Conservation (phyloP, 345 rosid genomes). For the Bruguiera parviflora region DNA sequence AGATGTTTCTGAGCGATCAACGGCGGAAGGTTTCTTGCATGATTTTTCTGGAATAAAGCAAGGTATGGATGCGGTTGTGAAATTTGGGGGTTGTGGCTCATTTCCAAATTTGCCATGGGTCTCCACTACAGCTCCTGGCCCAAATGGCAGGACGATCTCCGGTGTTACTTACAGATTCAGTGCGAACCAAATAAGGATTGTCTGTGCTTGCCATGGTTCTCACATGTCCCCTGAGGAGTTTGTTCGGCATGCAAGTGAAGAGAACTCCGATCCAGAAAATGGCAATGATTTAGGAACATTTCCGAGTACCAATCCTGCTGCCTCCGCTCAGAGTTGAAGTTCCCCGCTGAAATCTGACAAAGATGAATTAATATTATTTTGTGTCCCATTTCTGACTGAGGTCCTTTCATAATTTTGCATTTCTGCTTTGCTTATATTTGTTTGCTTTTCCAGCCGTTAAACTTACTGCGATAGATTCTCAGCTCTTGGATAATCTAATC, state of each 20-base stretch:
- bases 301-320: slow-evolving; percentile 55
- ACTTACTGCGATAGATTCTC: slow-evolving; percentile 14
- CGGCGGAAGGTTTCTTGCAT: slow-evolving; percentile 44
- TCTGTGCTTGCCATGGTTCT: slow-evolving; percentile 91
- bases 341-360: background rate
- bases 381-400: slow-evolving; percentile 9
- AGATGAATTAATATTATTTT: background rate
- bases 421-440: slow-evolving; percentile 4
- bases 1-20: slow-evolving; percentile 40
- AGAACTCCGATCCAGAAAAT: slow-evolving; percentile 46
- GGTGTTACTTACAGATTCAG: slow-evolving; percentile 85
- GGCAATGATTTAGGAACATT: slow-evolving; percentile 43
- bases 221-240: slow-evolving; percentile 97
- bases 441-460: background rate
- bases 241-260: slow-evolving; percentile 81
- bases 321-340: slow-evolving; percentile 75
- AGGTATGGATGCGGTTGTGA: slow-evolving; percentile 75
- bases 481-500: slow-evolving; percentile 1
- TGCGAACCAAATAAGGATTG: slow-evolving; percentile 70
- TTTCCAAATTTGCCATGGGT: slow-evolving; percentile 94
- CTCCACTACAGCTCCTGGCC: slow-evolving; percentile 81
- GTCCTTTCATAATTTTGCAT: slow-evolving; percentile 5
- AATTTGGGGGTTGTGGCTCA: slow-evolving; percentile 89
- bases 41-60: slow-evolving; percentile 85
- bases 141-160: slow-evolving; percentile 78